These are phyloP conservation scores for Diplocarpon rosae DNA, from an alignment of 2,329 filamentous ascomycete species.

Conservation along the genomic window DNA sequence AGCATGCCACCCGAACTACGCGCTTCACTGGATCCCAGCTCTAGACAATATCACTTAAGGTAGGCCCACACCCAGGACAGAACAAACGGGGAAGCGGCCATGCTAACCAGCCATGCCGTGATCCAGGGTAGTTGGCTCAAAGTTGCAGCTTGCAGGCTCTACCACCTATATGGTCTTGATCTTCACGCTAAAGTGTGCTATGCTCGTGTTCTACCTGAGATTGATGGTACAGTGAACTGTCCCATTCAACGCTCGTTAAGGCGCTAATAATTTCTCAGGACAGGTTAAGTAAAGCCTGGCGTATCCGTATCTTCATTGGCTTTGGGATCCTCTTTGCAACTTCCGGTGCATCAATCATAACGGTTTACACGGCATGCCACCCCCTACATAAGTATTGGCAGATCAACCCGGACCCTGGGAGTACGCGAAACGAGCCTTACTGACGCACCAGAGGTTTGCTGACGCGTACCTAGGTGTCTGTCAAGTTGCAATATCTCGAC, in stretches of 20 bases:
- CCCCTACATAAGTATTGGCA: conserved; percentile 47
- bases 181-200: conserved; percentile 42
- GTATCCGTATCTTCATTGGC: conserved; percentile 31
- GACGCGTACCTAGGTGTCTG: conserved; percentile 11
- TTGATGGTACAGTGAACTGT: conserved; percentile 31
- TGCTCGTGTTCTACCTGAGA: conserved; percentile 45
- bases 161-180: conserved; percentile 40
- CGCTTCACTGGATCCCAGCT: conserved; percentile 31
- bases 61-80: conserved; percentile 1
- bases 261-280: too few species aligned
- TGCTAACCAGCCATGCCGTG: neutral
- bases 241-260: too few species aligned
- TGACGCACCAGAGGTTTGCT: conserved; percentile 29
- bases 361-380: conserved; percentile 39
- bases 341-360: conserved; percentile 38
- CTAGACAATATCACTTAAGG: conserved; percentile 34
- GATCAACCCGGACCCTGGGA: conserved; percentile 45
- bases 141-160: conserved; percentile 43
- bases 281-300: conserved; percentile 17
- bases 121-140: conserved; percentile 38
- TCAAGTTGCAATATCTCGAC: conserved; percentile 33
- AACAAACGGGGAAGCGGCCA: neutral
- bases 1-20: conserved; percentile 43
- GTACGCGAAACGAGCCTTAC: conserved; percentile 27
- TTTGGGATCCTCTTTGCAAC: conserved; percentile 38